Evolutionary conservation across 306 rosid genomes (phyloP).

Genomic region (Arachis stenosperma): DNA sequence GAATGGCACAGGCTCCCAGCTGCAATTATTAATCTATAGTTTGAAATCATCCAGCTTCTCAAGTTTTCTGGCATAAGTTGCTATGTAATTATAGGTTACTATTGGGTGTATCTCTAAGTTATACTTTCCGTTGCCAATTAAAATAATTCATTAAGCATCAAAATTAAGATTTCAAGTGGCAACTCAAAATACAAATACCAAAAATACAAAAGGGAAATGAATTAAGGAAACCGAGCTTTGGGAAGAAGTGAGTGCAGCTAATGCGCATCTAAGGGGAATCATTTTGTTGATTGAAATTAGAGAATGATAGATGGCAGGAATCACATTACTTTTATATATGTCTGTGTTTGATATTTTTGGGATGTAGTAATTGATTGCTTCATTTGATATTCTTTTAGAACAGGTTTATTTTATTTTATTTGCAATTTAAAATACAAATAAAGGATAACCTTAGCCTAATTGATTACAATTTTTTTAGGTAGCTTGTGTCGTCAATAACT

Average conservation of each 20-base stretch:
- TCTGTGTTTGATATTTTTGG: neutral
- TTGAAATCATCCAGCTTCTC: constrained; percentile 20
- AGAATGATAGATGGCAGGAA: neutral
- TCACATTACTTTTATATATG: neutral
- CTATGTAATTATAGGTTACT: neutral
- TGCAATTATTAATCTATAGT: neutral
- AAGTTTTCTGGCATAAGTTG: constrained; percentile 7
- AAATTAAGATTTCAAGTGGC: neutral
- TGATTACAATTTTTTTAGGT: constrained; percentile 6
- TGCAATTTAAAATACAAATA: neutral
- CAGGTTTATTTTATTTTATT: neutral
- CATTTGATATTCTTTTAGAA: neutral
- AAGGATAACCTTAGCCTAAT: constrained; percentile 15
- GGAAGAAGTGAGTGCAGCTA: neutral
- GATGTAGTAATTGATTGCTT: neutral
- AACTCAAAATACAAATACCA: neutral
- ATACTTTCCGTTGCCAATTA: neutral
- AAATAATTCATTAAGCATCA: neutral
- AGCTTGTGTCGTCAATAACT: constrained; percentile 20
- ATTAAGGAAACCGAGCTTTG: neutral
- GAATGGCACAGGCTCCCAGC: neutral
- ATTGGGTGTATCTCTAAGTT: neutral
- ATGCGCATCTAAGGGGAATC: neutral
- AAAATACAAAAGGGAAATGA: neutral
- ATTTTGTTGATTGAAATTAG: neutral